These are phyloP conservation scores for Penicillium paradoxum DNA, from an alignment of 495 filamentous ascomycete species.

Conservation along the genomic window DNA sequence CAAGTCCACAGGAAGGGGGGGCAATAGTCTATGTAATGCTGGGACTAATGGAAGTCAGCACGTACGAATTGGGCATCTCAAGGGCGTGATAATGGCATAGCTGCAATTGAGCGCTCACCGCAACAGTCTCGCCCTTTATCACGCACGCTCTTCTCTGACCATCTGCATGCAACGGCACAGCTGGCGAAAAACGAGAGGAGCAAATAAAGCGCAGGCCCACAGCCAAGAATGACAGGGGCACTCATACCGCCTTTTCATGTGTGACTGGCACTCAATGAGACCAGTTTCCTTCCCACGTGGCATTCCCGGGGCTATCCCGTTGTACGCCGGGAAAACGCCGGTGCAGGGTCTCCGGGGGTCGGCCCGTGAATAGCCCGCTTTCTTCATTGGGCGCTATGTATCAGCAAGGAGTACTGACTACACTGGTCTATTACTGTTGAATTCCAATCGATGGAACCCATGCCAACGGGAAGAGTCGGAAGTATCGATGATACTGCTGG, in stretches of 20 bases:
- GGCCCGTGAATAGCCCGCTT: constrained; percentile 6
- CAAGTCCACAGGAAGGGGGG: neutral
- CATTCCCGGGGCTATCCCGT: constrained; percentile 2
- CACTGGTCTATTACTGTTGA: neutral
- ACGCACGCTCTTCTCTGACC: neutral
- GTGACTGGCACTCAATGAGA: constrained; percentile 13
- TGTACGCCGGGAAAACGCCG: neutral
- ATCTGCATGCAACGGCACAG: neutral
- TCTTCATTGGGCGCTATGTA: neutral
- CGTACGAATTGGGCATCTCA: neutral
- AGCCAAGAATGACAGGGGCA: neutral
- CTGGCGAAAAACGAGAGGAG: neutral
- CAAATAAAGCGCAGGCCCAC: neutral
- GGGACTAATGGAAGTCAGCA: neutral
- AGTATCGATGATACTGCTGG: neutral
- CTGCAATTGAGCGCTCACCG: constrained; percentile 1
- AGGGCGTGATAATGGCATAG: neutral
- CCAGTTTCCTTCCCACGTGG: constrained; percentile 18
- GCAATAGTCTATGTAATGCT: neutral
- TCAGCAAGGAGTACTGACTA: neutral
- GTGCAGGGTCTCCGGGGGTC: neutral
- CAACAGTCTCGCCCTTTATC: neutral
- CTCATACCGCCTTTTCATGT: constrained; percentile 18
- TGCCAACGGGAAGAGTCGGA: neutral
- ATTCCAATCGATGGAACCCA: neutral